Percentiles rank a stretch among this genome's conserved stretches.
phyloP scores from a whole-genome alignment of 2,329 filamentous ascomycete genomes.

The Sclerotinia sclerotiorum region DNA sequence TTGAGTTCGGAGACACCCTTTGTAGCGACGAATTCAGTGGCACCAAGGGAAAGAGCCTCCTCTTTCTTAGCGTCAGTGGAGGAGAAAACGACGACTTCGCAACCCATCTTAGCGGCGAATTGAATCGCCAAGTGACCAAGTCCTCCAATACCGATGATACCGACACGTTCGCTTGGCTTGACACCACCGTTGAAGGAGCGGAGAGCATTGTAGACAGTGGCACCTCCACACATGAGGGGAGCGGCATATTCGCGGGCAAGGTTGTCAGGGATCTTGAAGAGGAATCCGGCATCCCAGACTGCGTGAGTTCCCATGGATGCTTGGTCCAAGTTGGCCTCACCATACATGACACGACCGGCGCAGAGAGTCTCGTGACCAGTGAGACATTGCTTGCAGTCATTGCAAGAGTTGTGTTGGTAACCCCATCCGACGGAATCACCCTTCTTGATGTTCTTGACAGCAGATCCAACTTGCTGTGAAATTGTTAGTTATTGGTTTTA shows the following conservation, averaged over 20 bases:
- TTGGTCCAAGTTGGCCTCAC: constrained; percentile 47
- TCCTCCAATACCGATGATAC: constrained; percentile 57
- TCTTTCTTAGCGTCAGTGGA: constrained; percentile 61
- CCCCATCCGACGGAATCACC: constrained; percentile 53
- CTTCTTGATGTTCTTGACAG: constrained; percentile 43
- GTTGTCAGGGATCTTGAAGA: constrained; percentile 44
- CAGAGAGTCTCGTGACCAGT: constrained; percentile 48
- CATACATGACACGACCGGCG: constrained; percentile 45
- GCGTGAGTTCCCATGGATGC: constrained; percentile 47
- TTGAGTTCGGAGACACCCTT: constrained; percentile 39
- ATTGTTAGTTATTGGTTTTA: not conserved
- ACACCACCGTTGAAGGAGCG: constrained; percentile 40
- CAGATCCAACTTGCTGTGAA: constrained; percentile 42
- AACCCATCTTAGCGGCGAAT: constrained; percentile 63
- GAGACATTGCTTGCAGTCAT: constrained; percentile 48
- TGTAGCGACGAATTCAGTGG: constrained; percentile 59
- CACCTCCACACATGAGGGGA: constrained; percentile 50
- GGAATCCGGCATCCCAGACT: constrained; percentile 44
- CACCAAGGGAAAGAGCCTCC: constrained; percentile 59
- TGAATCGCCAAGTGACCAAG: constrained; percentile 64
- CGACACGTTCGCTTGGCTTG: constrained; percentile 39
- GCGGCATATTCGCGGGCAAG: constrained; percentile 45
- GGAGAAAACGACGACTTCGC: constrained; percentile 58
- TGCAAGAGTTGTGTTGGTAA: constrained; percentile 45
- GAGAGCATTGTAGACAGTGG: constrained; percentile 44